Evolutionary conservation across 768 basidiomycete species (phyloP), one percentile per base, ranked within the genome.

Genomic region (Panaeolus cyanescens): DNA sequence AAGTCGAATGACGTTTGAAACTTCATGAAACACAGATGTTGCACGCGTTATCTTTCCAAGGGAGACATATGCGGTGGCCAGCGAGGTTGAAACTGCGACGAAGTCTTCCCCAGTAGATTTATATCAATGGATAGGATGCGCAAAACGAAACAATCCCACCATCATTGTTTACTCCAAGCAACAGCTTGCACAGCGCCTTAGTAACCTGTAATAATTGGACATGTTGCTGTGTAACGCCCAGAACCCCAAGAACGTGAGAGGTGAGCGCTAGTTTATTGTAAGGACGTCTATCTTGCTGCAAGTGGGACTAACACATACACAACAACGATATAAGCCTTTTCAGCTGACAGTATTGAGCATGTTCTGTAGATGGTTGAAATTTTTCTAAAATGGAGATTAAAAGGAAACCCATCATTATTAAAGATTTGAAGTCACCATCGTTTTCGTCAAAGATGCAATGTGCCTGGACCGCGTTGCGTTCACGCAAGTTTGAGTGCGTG

Each of bases 21-120:
- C 81, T 33, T 83, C 84, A 19, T 73, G 80, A 67, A 93, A 91
- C 20, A 96, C 81, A 2, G 75, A 68, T 1, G 76, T 78, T 0
- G 94, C 94, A 34, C 89, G 83, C 56, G 84, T 84, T 2, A 76
- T 73, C 71, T 90, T 92, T 3, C 96, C 95, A 1, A 98, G 80
- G 36, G 82, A 84, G 50, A 87, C 76, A 67, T 95, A 95, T 70
- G 95, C 92, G 59, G 86, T 81, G 0, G 91, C 95, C n/a, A n/a
- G n/a, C n/a, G 6, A 96, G 82, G 40, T 88, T 85, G 1, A 88
- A 75, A 2, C 91, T 94, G 1, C 84, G 75, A 1, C 72, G 72
- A n/a, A 91, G 77, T 69, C 86, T 92, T 12, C 79, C 90, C 92
- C 57, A 22, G 8, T 5, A 56, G 13, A 17, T 4, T 56, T 8